Evolutionary conservation across 1,284 basidiomycete genomes (phyloP).

Genomic region (Athelia sp.): DNA sequence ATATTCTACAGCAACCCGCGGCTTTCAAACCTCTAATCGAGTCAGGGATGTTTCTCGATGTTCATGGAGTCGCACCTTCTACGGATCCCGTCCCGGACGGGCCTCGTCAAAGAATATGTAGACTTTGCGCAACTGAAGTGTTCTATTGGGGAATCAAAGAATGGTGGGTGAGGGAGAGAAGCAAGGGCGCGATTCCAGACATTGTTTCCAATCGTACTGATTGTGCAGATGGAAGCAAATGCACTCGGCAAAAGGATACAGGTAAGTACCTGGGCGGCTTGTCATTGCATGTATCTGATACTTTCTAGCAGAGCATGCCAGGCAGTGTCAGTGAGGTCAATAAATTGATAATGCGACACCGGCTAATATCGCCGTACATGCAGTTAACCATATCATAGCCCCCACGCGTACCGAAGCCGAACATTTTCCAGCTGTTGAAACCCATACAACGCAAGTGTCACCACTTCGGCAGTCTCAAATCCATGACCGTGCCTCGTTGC

Average conservation of each 20-base stretch:
- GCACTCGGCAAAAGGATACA: slow-evolving; percentile 55
- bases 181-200: slow-evolving; percentile 56
- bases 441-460: too few species aligned
- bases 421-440: neutral
- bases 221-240: slow-evolving; percentile 54
- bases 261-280: slow-evolving; percentile 35
- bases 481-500: neutral
- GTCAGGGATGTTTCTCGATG: slow-evolving; percentile 60
- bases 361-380: slow-evolving; percentile 5
- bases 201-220: slow-evolving; percentile 50
- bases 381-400: slow-evolving; percentile 46
- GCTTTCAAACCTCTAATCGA: slow-evolving; percentile 64
- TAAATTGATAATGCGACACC: neutral
- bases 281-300: slow-evolving; percentile 1
- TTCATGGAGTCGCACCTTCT: slow-evolving; percentile 50
- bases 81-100: slow-evolving; percentile 49
- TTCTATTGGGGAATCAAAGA: slow-evolving; percentile 68
- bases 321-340: slow-evolving; percentile 50
- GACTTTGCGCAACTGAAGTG: slow-evolving; percentile 67
- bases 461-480: too few species aligned
- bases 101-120: slow-evolving; percentile 55
- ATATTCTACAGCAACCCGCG: slow-evolving; percentile 53
- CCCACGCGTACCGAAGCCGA: slow-evolving; percentile 4
- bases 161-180: slow-evolving; percentile 76
- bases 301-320: slow-evolving; percentile 51